Percentiles rank a stretch among this genome's conserved stretches.
phyloP scores from a whole-genome alignment of 129 eudicot genomes.

The Lactuca sativa region DNA sequence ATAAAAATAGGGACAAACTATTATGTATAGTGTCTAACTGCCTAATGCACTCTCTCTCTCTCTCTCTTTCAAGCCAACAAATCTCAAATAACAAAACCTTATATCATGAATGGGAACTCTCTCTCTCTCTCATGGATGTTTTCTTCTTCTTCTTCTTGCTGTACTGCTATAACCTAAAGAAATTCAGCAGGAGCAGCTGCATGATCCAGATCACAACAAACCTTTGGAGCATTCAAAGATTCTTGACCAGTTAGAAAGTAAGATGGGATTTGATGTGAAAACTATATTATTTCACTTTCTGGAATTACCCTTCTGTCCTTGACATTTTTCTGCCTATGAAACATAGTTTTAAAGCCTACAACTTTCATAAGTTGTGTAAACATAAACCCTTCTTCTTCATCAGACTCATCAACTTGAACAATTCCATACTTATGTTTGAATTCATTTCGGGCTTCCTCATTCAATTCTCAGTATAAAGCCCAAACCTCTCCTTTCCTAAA shows the following conservation, averaged over 20 bases:
- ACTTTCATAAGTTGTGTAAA: constrained; percentile 82
- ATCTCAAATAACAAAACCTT: too few species aligned
- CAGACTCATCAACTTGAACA: constrained; percentile 61
- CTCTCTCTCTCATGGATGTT: constrained; percentile 23
- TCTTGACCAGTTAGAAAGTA: constrained; percentile 55
- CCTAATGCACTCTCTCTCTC: constrained; percentile 21
- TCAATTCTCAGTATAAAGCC: constrained; percentile 75
- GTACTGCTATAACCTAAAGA: constrained; percentile 52
- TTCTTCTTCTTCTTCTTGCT: constrained; percentile 43
- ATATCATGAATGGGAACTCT: too few species aligned
- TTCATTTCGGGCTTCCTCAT: constrained; percentile 49
- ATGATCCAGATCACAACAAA: constrained; percentile 78
- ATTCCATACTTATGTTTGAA: constrained; percentile 60
- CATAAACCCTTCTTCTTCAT: constrained; percentile 46
- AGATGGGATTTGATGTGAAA: constrained; percentile 82
- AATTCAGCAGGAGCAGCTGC: constrained; percentile 71
- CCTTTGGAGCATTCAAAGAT: constrained; percentile 49
- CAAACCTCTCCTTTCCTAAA: constrained; percentile 64
- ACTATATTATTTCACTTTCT: constrained; percentile 62
- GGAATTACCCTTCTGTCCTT: constrained; percentile 56
- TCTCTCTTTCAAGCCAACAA: too few species aligned
- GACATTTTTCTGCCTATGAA: constrained; percentile 60
- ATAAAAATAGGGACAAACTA: constrained; percentile 34
- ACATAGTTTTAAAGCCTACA: constrained; percentile 78
- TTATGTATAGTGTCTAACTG: constrained; percentile 42